These are phyloP conservation scores for Coffea eugenioides DNA, from an alignment of 257 asterid species.

Conservation along the genomic window DNA sequence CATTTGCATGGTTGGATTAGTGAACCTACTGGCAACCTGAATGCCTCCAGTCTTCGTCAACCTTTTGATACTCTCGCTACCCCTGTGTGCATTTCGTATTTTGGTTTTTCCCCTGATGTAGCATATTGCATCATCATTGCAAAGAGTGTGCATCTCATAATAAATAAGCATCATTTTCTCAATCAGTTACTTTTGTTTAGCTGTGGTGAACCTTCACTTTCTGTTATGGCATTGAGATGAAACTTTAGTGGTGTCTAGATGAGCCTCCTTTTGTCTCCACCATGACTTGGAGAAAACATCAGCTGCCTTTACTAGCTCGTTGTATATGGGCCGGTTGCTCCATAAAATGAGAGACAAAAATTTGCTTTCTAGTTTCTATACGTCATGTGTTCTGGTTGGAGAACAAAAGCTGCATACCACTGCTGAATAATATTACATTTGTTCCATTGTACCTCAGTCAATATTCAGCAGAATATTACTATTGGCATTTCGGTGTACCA, in stretches of 20 bases:
- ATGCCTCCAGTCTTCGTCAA: not conserved
- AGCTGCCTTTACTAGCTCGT: not conserved
- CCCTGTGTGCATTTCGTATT: no score
- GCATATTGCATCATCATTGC: no score
- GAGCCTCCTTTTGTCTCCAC: no score
- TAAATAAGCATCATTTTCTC: not conserved
- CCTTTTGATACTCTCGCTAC: no score
- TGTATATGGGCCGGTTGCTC: not conserved
- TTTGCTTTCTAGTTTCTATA: no score
- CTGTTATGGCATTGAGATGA: not conserved
- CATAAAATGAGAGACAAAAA: no score
- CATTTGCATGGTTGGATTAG: not conserved
- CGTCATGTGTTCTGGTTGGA: not conserved
- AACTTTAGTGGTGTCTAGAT: not conserved
- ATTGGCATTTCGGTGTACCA: not conserved
- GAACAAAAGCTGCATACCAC: not conserved
- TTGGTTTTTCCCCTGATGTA: no score
- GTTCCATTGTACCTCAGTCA: not conserved
- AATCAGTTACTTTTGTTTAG: not conserved
- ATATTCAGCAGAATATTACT: not conserved
- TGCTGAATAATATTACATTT: not conserved
- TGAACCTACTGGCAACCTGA: not conserved
- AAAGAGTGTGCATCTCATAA: not conserved
- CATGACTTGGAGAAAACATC: no score
- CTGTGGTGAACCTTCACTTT: not conserved